Evolutionary conservation across 306 rosid genomes (phyloP).

Genomic region (Nissolia schottii): DNA sequence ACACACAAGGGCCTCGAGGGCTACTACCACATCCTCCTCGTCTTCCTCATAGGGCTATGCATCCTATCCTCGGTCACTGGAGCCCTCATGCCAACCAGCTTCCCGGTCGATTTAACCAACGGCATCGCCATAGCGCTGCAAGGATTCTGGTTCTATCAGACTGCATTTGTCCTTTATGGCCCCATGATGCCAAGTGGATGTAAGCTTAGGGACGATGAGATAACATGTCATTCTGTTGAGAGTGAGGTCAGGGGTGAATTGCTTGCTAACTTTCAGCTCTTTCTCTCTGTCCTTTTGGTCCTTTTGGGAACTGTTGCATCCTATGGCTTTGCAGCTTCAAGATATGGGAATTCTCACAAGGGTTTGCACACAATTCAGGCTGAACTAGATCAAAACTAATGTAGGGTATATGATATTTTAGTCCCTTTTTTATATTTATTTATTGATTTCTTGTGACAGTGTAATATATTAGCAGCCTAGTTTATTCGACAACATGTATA

Average conservation of each 20-base stretch:
- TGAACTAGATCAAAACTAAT: slow-evolving; percentile 43
- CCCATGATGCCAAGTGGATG: slow-evolving; percentile 96
- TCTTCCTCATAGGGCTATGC: slow-evolving; percentile 68
- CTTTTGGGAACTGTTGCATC: slow-evolving; percentile 56
- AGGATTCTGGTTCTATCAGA: slow-evolving; percentile 97
- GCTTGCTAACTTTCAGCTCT: slow-evolving; percentile 94
- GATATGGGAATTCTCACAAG: slow-evolving; percentile 44
- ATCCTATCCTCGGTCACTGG: slow-evolving; percentile 61
- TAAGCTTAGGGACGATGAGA: slow-evolving; percentile 31
- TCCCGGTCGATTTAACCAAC: slow-evolving; percentile 61
- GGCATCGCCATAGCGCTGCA: slow-evolving; percentile 87
- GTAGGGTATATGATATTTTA: neutral
- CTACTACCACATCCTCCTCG: slow-evolving; percentile 81
- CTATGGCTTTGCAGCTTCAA: slow-evolving; percentile 54
- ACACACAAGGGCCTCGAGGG: slow-evolving; percentile 91
- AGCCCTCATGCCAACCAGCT: slow-evolving; percentile 74
- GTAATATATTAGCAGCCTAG: slow-evolving; percentile 15
- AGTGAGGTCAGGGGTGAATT: slow-evolving; percentile 79
- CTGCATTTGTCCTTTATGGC: slow-evolving; percentile 93
- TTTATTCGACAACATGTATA: slow-evolving; percentile 16
- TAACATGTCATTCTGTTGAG: slow-evolving; percentile 59
- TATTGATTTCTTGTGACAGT: neutral
- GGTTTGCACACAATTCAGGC: slow-evolving; percentile 32
- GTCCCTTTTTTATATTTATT: neutral
- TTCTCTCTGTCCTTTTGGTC: slow-evolving; percentile 44